Base-by-base conservation (phyloP, 2,329 filamentous ascomycete species). In the Gyromitra esculenta region DNA sequence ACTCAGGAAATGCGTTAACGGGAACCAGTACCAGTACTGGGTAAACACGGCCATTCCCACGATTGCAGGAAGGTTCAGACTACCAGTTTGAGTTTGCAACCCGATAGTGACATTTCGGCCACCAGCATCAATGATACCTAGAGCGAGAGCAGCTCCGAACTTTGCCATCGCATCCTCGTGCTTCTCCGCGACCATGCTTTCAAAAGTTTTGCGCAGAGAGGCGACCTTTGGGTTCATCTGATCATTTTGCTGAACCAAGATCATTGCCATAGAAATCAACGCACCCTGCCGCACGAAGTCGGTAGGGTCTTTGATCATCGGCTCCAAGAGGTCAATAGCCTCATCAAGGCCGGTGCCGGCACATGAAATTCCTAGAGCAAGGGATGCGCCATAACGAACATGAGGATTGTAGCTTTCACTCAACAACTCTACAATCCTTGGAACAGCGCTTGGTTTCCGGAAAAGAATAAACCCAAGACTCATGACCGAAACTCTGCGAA, bases 1-100 rank as follows among this genome's bases (percentile, higher is more conserved):
- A 0, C 95, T 96, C 74, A 99, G 84, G 89, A 99, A 99, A 85
- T 99, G 96, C 39, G 96, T 97, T 81, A 98, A 91, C 76, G 96
- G 96, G 89, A 99, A 99, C 96, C 96, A 99, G 86, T 99, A 99
- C 96, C 96, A 99, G 86, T 99, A 99, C 84, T 99, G 96, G 7
- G 94, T 97, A 85, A 99, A 99, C 69, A 99, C 92, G 37, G 94
- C 95, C 90, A 97, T 97, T 80, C 96, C 96, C 18, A 99, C 94
- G 80, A 99, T 97, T 77, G 93, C 96, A 18, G 94, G 90, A 94
- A 99, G 97, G 87, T 99, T 98, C 80, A 99, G 89, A 83, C 97
- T 99, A 79, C 96, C 96, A 0, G 95, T 97, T 85, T 97, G 96
- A 0, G 96, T 99, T 84, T 99, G 96, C 50, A 99, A 88, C 39